Conservation (phyloP, 1,139 yeast species). For the Saccharomyces hybrid region DNA sequence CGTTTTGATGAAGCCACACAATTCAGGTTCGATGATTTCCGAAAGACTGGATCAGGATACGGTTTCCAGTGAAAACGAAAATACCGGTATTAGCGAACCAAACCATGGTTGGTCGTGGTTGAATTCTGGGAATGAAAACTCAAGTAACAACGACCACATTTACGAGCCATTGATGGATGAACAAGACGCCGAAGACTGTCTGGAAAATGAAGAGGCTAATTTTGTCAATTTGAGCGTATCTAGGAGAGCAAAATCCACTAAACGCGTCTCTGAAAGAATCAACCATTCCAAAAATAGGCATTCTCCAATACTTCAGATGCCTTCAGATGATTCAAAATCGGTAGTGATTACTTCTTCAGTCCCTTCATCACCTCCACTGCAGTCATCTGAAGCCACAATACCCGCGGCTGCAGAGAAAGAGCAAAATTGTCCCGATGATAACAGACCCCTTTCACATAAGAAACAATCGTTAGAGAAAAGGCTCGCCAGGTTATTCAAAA, state of each 20-base stretch:
- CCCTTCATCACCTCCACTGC: neutral
- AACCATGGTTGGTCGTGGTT: conserved; percentile 10
- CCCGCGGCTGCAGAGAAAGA: conserved; percentile 2
- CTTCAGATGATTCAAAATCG: neutral
- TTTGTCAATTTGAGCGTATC: conserved; percentile 11
- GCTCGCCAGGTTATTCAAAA: conserved; percentile 23
- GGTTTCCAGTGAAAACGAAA: neutral
- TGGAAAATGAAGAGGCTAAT: conserved; percentile 4
- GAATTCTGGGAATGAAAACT: conserved; percentile 1
- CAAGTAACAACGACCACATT: neutral
- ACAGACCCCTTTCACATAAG: neutral
- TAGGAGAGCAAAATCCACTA: conserved; percentile 6
- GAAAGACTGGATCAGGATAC: conserved; percentile 2
- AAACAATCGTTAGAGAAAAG: conserved; percentile 19
- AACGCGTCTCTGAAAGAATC: conserved; percentile 9
- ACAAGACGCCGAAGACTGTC: neutral
- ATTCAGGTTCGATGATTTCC: conserved; percentile 1
- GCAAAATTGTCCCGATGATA: neutral
- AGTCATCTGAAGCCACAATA: neutral
- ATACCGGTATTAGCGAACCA: conserved; percentile 1
- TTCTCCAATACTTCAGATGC: conserved; percentile 10
- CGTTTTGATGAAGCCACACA: conserved; percentile 1
- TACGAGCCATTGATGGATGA: neutral
- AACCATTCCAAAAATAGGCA: conserved; percentile 26
- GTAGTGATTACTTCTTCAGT: neutral